Conservation (phyloP, 768 basidiomycete genomes). For the Trichaptum fuscoviolaceum region DNA sequence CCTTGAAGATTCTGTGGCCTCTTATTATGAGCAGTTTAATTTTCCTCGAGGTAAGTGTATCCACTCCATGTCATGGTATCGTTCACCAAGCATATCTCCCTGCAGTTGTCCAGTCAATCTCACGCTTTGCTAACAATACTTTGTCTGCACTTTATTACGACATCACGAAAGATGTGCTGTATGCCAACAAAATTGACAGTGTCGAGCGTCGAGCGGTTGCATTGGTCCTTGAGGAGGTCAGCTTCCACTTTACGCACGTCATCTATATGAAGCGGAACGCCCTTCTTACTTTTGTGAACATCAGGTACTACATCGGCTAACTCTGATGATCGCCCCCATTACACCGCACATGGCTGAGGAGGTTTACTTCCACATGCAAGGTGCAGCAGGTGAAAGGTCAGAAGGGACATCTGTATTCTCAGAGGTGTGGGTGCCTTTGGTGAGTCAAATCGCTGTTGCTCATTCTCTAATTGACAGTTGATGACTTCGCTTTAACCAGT, state of each 20-base stretch:
- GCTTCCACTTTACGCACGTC: constrained; percentile 11
- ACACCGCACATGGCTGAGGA: constrained; percentile 91
- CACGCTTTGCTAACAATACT: constrained; percentile 75
- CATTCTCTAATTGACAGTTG: background rate
- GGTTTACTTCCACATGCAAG: constrained; percentile 43
- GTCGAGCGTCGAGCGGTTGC: constrained; percentile 58
- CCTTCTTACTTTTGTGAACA: background rate
- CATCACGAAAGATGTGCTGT: constrained; percentile 84
- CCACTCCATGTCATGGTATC: background rate
- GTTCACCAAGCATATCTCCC: background rate
- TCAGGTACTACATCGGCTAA: constrained; percentile 64
- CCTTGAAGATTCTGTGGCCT: constrained; percentile 61
- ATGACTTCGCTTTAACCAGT: background rate
- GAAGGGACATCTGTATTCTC: constrained; percentile 61
- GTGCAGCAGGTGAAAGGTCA: constrained; percentile 12
- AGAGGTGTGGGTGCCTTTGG: constrained; percentile 63
- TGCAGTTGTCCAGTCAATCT: constrained; percentile 65
- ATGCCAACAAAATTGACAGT: constrained; percentile 55
- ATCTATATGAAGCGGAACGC: constrained; percentile 1
- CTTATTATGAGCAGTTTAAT: constrained; percentile 67
- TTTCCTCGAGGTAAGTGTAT: constrained; percentile 69
- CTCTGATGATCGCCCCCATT: constrained; percentile 74
- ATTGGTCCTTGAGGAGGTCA: constrained; percentile 67
- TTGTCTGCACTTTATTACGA: constrained; percentile 92
- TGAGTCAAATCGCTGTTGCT: constrained; percentile 28